Evolutionary conservation across 2,329 filamentous ascomycete species (phyloP).

Genomic region (Phialocephala subalpina): DNA sequence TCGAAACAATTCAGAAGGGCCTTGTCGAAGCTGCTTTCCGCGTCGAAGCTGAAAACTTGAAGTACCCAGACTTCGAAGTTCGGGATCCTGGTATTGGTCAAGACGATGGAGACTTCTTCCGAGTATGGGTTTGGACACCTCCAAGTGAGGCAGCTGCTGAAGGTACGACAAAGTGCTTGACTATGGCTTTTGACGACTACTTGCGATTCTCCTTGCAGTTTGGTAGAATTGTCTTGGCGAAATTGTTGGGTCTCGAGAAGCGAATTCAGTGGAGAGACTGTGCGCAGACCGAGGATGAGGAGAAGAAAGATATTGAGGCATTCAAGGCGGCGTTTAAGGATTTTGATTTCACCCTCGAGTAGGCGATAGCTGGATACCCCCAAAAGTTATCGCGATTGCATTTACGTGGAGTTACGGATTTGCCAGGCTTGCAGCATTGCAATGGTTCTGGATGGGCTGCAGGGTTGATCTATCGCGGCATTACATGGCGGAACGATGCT

Average conservation of each 20-base stretch:
- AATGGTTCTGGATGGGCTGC: no score
- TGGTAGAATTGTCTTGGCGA: constrained; percentile 85
- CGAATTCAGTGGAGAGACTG: constrained; percentile 89
- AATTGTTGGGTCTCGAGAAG: constrained; percentile 81
- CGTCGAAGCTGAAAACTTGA: constrained; percentile 81
- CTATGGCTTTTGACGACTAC: constrained; percentile 75
- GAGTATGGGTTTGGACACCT: constrained; percentile 78
- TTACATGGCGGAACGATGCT: neutral
- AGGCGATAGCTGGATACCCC: constrained; percentile 15
- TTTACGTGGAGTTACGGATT: neutral
- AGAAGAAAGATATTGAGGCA: constrained; percentile 77
- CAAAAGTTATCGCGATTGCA: neutral
- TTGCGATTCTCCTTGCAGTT: constrained; percentile 92
- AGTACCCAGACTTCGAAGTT: constrained; percentile 59
- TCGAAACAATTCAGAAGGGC: constrained; percentile 71
- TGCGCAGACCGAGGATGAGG: constrained; percentile 78
- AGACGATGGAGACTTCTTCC: constrained; percentile 75
- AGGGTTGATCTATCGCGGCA: neutral
- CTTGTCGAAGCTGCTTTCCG: constrained; percentile 89
- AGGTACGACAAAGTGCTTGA: constrained; percentile 68
- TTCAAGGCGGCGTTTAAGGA: constrained; percentile 85
- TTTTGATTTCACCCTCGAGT: constrained; percentile 74
- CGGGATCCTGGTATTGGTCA: constrained; percentile 59
- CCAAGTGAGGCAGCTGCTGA: constrained; percentile 53
- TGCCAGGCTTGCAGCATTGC: neutral